Evolutionary conservation across 1,139 yeast genomes (phyloP), one percentile per base, ranked within the genome.

Genomic region (Taphrina wiesneri): DNA sequence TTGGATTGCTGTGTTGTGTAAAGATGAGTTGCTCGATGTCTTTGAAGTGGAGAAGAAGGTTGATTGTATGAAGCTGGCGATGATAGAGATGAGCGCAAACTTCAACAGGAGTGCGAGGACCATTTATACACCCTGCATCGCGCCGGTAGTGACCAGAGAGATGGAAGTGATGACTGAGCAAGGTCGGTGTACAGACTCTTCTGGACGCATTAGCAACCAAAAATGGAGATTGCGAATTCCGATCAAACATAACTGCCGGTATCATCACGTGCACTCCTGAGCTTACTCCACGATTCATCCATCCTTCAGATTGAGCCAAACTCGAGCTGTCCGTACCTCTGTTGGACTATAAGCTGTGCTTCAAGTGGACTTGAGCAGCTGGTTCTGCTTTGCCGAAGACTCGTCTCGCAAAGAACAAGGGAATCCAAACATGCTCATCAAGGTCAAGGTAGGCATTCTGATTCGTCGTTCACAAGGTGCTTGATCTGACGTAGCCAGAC

Each of bases 371-470:
- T 2, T 32, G 36, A 11, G 36, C 15, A 1, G 36, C 15, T 2
- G 2, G 9, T 2, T 32, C 36, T 2, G 36, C 6, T 11, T 32
- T 15, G 6, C 15, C 6, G 15, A 11, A 11, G 5, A 32, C 5
- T 2, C 36, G 5, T 32, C 6, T 11, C 9, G 5, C 47, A 47
- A 32, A 32, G 36, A 11, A 32, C 36, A 2, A 32, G 15, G 15
- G 36, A 11, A 32, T 11, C 21, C 21, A 17, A 63, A 17, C 19
- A 86, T 86, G 90, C 86, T 85, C 76, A 85, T 86, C 70, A 85
- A 85, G 74, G 88, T 86, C 68, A 86, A 85, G 75, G 88, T 95
- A 47, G 80, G 88, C 70, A 88, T 95, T 0, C 93, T 93, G 11
- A 79, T 90, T 87, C 75, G 85, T 82, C 73, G 53, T 81, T 69